Percentiles rank a stretch among this genome's conserved stretches.
These are phyloP conservation scores for Pyrenophora tritici-repentis DNA, from an alignment of 2,329 filamentous ascomycete species.

Conservation along the genomic window DNA sequence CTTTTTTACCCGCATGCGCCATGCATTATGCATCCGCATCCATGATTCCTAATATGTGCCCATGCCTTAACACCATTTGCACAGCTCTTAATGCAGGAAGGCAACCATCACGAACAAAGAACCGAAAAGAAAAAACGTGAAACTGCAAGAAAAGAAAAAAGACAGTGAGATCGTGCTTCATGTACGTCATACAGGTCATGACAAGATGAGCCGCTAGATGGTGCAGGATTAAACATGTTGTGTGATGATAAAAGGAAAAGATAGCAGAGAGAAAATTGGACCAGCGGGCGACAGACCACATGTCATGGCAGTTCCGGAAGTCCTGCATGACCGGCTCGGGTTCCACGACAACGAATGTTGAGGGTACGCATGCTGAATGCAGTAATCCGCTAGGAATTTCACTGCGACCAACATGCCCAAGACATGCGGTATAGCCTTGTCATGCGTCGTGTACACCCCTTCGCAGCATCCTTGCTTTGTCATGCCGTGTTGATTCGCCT, in stretches of 20 bases:
- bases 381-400: constrained; percentile 28
- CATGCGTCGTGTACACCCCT: constrained; percentile 19
- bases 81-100: constrained; percentile 21
- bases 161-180: constrained; percentile 26
- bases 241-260: constrained; percentile 17
- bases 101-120: constrained; percentile 11
- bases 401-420: constrained; percentile 17
- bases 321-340: constrained; percentile 5
- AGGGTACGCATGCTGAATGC: constrained; percentile 22
- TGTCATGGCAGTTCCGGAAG: background rate
- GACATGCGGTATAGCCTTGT: constrained; percentile 13
- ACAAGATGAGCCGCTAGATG: constrained; percentile 20
- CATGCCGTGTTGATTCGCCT: constrained; percentile 22
- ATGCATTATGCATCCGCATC: constrained; percentile 35
- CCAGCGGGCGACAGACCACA: constrained; percentile 5
- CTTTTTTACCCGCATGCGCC: constrained; percentile 39
- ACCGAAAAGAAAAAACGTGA: constrained; percentile 1
- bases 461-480: constrained; percentile 20
- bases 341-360: constrained; percentile 13
- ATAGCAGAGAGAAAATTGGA: constrained; percentile 4
- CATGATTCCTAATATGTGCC: constrained; percentile 18
- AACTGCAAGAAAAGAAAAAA: constrained; percentile 3
- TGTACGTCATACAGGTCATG: constrained; percentile 35
- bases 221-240: constrained; percentile 38
- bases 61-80: constrained; percentile 29